These are phyloP conservation scores for Umbelopsis isabellina DNA, from an alignment of 192 early-diverging fungal species.

Conservation along the genomic window DNA sequence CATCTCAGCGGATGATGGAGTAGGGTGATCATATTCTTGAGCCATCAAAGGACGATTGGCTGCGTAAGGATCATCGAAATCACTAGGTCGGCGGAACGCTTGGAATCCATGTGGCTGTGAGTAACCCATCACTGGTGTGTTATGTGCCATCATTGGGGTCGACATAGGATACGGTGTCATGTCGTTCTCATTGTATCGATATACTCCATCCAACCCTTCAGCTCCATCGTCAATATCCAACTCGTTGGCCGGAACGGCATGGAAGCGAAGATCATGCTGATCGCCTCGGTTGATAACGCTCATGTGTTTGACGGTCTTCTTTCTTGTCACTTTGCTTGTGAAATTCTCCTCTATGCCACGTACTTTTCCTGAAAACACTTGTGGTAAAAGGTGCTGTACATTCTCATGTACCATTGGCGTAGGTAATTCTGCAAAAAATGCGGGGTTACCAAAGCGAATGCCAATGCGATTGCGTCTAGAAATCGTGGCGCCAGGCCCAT, in stretches of 20 bases:
- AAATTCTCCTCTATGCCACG: constrained; percentile 24
- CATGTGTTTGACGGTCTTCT: constrained; percentile 33
- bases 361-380: constrained; percentile 58
- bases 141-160: constrained; percentile 7
- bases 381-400: constrained; percentile 63
- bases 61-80: constrained; percentile 21
- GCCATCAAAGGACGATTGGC: constrained; percentile 26
- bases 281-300: constrained; percentile 25
- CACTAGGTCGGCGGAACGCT: not conserved
- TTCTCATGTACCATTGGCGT: constrained; percentile 71
- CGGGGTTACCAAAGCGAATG: constrained; percentile 71
- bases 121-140: constrained; percentile 1
- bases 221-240: constrained; percentile 39
- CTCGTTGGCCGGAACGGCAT: constrained; percentile 38
- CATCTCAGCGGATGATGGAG: not conserved
- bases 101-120: not conserved
- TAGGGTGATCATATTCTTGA: not conserved
- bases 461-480: constrained; percentile 35
- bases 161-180: constrained; percentile 19
- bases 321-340: constrained; percentile 33
- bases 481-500: constrained; percentile 28
- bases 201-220: constrained; percentile 34
- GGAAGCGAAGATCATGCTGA: constrained; percentile 34
- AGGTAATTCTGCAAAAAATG: constrained; percentile 59
- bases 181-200: constrained; percentile 37